Evolutionary conservation across 2,329 filamentous ascomycete species (phyloP).

Genomic region (Fusarium buharicum): DNA sequence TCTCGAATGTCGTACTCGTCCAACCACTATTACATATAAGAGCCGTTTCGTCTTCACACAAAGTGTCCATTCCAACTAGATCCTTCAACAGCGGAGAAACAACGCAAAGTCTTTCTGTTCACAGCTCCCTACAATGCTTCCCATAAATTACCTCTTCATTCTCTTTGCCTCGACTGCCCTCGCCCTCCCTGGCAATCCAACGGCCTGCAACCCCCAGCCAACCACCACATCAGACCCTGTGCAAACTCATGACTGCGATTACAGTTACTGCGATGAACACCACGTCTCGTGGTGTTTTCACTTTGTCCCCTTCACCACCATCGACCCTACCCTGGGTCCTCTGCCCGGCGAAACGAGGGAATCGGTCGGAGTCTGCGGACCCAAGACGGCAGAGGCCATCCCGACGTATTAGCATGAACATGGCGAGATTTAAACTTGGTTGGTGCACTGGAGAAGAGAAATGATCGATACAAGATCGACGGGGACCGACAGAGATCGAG

Average conservation of each 20-base stretch:
- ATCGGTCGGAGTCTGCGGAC: conserved; percentile 47
- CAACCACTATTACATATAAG: conserved; percentile 7
- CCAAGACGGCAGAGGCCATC: conserved; percentile 9
- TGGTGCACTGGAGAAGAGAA: neutral
- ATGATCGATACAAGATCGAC: neutral
- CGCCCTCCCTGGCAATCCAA: conserved; percentile 14
- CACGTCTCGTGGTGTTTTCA: conserved; percentile 53
- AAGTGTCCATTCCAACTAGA: neutral
- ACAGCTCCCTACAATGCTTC: conserved; percentile 9
- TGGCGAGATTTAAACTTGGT: neutral
- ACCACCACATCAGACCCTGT: conserved; percentile 20
- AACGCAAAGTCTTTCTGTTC: neutral
- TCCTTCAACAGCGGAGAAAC: neutral
- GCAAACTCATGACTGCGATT: conserved; percentile 47
- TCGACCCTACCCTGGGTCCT: conserved; percentile 48
- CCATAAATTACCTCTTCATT: conserved; percentile 8
- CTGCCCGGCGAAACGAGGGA: conserved; percentile 53
- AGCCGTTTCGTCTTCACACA: neutral
- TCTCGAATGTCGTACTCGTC: conserved; percentile 16
- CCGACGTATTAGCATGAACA: neutral
- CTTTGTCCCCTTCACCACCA: conserved; percentile 53
- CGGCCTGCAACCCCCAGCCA: conserved; percentile 1
- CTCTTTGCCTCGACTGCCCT: conserved; percentile 17
- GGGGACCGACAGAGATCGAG: conserved; percentile 1
- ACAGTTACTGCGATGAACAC: conserved; percentile 52